A percentile compares a stretch with the other conserved stretches of the same genome.
Evolutionary conservation across 176 grass and related monocot genomes (phyloP).

Genomic region (Triticum urartu): DNA sequence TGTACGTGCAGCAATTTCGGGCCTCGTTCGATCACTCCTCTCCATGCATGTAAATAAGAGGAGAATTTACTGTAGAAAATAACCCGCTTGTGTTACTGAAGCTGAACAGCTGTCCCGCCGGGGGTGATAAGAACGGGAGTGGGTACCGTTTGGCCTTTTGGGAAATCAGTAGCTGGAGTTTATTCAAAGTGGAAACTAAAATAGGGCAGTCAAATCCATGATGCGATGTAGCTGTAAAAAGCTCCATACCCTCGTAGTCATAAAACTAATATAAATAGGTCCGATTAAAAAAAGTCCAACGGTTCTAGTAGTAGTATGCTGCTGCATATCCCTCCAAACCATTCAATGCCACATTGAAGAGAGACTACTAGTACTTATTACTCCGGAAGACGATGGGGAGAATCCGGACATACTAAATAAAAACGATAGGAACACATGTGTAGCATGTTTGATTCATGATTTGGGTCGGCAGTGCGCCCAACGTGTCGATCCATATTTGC

Average conservation of each 20-base stretch:
- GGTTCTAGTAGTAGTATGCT: not conserved
- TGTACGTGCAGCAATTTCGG: too few relatives aligned
- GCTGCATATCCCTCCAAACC: not conserved
- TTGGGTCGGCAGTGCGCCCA: too few relatives aligned
- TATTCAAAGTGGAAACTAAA: slow-evolving; percentile 7
- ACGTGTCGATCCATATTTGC: too few relatives aligned
- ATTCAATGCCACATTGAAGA: not conserved
- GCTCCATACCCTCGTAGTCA: slow-evolving; percentile 29
- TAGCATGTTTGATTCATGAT: not conserved
- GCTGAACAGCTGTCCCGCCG: not conserved
- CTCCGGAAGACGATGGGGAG: not conserved
- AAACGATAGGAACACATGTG: not conserved
- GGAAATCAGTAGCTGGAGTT: not conserved
- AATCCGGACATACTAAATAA: not conserved
- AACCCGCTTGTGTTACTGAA: not conserved
- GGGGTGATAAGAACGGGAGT: not conserved
- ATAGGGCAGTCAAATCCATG: slow-evolving; percentile 41
- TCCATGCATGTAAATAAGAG: too few relatives aligned
- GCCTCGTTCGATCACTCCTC: too few relatives aligned
- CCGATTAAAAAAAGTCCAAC: slow-evolving; percentile 38
- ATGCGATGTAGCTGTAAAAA: slow-evolving; percentile 43
- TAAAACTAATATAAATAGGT: slow-evolving; percentile 34
- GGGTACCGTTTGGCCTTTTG: not conserved
- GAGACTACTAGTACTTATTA: too few relatives aligned
- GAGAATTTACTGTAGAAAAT: not conserved